phyloP scores from a whole-genome alignment of 2,329 filamentous ascomycete genomes.

The Fusarium sp. region DNA sequence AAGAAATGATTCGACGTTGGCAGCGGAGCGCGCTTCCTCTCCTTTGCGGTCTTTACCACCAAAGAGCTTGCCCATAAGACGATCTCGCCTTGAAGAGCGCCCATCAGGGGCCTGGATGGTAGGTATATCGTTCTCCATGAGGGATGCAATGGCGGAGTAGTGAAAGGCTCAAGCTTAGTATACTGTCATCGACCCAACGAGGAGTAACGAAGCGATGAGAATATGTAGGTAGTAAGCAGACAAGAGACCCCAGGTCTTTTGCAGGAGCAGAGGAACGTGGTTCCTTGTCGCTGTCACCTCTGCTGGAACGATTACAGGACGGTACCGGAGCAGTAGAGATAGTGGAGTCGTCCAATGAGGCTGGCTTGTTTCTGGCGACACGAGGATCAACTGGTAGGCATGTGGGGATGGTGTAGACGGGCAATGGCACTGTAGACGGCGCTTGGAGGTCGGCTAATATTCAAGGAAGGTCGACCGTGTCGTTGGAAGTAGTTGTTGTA shows the following conservation, averaged over 20 bases:
- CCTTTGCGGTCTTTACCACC: conserved; percentile 58
- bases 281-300: conserved; percentile 29
- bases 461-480: conserved; percentile 23
- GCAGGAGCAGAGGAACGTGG: conserved; percentile 26
- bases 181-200: conserved; percentile 49
- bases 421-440: conserved; percentile 42
- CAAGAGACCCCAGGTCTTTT: conserved; percentile 23
- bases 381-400: conserved; percentile 47
- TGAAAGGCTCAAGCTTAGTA: conserved; percentile 36
- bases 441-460: conserved; percentile 38
- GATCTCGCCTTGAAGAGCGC: conserved; percentile 61
- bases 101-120: conserved; percentile 54
- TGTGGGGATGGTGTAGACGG: conserved; percentile 46
- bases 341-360: conserved; percentile 48
- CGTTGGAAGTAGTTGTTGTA: conserved; percentile 11
- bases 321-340: conserved; percentile 38
- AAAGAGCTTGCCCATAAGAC: conserved; percentile 74
- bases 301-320: conserved; percentile 40
- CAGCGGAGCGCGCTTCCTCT: conserved; percentile 52
- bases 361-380: conserved; percentile 45
- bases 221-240: conserved; percentile 27
- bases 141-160: conserved; percentile 35
- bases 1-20: conserved; percentile 70
- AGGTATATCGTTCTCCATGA: conserved; percentile 61
- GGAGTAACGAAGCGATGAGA: conserved; percentile 27